phyloP scores from a whole-genome alignment of 1,284 basidiomycete genomes.

The Cutaneotrichosporon cyanovorans region DNA sequence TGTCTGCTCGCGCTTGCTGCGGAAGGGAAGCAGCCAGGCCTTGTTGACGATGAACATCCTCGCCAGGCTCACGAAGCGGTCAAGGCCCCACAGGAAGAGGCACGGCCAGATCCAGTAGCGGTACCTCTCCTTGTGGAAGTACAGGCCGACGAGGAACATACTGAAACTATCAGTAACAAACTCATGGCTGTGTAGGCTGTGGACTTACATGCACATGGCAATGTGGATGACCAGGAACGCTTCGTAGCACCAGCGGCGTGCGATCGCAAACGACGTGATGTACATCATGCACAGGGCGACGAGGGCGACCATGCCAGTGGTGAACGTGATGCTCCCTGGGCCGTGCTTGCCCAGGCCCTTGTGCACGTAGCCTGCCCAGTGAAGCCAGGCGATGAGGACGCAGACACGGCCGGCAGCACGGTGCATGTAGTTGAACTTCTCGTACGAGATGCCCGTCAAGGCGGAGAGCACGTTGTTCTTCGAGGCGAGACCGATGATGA shows the following conservation, averaged over 20 bases:
- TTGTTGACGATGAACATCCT: constrained; percentile 54
- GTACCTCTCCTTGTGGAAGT: constrained; percentile 11
- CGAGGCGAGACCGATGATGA: constrained; percentile 58
- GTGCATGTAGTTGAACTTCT: constrained; percentile 48
- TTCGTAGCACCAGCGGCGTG: constrained; percentile 49
- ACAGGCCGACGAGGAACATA: constrained; percentile 17
- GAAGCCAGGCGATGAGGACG: constrained; percentile 29
- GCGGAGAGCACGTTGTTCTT: constrained; percentile 59
- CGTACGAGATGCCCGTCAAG: constrained; percentile 56
- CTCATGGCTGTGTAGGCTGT: background rate
- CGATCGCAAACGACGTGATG: constrained; percentile 46
- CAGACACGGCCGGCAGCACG: constrained; percentile 29
- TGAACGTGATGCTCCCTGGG: constrained; percentile 6
- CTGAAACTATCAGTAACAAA: constrained; percentile 21
- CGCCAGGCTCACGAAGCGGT: constrained; percentile 53
- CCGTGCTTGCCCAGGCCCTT: constrained; percentile 9
- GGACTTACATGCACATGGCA: constrained; percentile 11
- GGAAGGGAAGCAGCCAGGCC: constrained; percentile 41
- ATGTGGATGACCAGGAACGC: constrained; percentile 51
- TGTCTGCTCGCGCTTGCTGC: constrained; percentile 17
- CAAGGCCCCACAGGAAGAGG: constrained; percentile 54
- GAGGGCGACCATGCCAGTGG: background rate
- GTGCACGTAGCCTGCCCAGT: constrained; percentile 19
- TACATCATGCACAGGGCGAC: constrained; percentile 34
- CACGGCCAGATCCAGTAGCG: constrained; percentile 1